These are phyloP conservation scores for Malassezia furfur DNA, from an alignment of 1,284 basidiomycete species.

Conservation along the genomic window DNA sequence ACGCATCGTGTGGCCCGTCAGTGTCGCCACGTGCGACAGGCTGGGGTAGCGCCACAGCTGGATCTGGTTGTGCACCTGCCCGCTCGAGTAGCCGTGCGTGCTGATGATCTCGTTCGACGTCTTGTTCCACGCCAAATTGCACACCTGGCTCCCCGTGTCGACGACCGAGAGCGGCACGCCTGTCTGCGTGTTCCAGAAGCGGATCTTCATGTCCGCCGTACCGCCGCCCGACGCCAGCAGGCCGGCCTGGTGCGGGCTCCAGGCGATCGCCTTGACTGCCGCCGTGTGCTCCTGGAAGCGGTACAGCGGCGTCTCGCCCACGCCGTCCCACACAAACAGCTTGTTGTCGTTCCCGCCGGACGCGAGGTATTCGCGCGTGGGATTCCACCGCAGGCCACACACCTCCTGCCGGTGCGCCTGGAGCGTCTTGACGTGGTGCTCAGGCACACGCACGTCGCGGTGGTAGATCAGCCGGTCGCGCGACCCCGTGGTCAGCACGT, in stretches of 20 bases:
- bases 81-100: constrained; percentile 91
- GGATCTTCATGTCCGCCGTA: constrained; percentile 88
- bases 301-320: constrained; percentile 60
- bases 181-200: constrained; percentile 90
- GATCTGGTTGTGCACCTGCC: constrained; percentile 90
- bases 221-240: constrained; percentile 93
- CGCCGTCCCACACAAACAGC: constrained; percentile 84
- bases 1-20: constrained; percentile 77
- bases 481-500: constrained; percentile 80
- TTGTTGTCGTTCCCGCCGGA: constrained; percentile 98
- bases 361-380: constrained; percentile 66
- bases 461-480: constrained; percentile 83
- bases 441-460: constrained; percentile 69
- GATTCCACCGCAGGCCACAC: constrained; percentile 88
- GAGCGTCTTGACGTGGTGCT: constrained; percentile 66
- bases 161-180: constrained; percentile 61
- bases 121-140: constrained; percentile 90
- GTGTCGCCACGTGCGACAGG: constrained; percentile 61
- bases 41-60: constrained; percentile 96
- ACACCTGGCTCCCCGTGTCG: constrained; percentile 56
- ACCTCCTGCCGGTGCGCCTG: constrained; percentile 87
- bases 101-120: constrained; percentile 91
- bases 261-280: constrained; percentile 93
- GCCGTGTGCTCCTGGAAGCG: constrained; percentile 93
- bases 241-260: constrained; percentile 89